Base-by-base conservation (phyloP, 192 early-diverging fungal genomes). In the Backusella tuberculispora region DNA sequence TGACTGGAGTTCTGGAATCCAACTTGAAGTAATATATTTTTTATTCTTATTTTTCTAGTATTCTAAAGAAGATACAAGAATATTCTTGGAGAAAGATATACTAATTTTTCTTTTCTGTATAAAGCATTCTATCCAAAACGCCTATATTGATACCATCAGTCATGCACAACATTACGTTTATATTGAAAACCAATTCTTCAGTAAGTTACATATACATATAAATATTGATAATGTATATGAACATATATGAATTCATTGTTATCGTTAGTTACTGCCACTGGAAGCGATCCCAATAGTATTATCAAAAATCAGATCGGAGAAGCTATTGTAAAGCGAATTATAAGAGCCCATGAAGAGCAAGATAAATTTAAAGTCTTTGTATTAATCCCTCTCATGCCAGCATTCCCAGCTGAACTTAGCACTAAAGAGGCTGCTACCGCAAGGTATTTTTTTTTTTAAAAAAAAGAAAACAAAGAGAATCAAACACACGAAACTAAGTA, bases 131-230 rank as follows among this genome's bases (percentile, higher is more conserved):
- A 96, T 96, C 78, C 88, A 91, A 72, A 91, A 83, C n/a, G 95
- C 95, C 14, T 96, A 96, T 77, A 82, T 88, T 63, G 83, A 89
- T 69, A 82, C 86, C 63, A 96, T 96, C 75, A 79, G 77, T 40
- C 83, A 86, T 21, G 86, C 95, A 24, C 83, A 91, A 76, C 92
- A 95, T 76, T 95, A 92, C 82, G 80, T 96, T 24, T 96, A 96
- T 79, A 96, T 96, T 71, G 95, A 96, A 78, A 95, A 96, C 76
- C 95, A 96, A 79, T 96, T 96, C 85, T 96, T 96, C 74, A 90
- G 93, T 88, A 84, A 81, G 80, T 74, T 14, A 13, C 17, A 29
- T 24, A 46, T 34, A 26, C 5, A 42, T 47, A 45, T 6, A 42
- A 29, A 42, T 21, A 41, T 40, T 67, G 17, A 10, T 15, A 5